Base-by-base conservation (phyloP, 129 eudicot species). In the Cynara cardunculus region DNA sequence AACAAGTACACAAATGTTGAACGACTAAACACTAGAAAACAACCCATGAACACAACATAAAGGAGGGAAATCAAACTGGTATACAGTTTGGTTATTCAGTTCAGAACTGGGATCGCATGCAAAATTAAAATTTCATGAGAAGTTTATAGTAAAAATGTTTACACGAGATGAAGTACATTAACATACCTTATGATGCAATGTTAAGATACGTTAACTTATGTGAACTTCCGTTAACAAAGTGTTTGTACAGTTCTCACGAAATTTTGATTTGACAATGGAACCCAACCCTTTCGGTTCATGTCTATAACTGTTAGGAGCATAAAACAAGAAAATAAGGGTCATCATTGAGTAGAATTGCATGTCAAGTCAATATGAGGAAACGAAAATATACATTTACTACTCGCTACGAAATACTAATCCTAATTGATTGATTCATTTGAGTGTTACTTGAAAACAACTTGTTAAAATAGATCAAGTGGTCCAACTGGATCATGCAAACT, bases 401-500 rank as follows among this genome's bases (percentile, higher is more conserved):
- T 53, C 18, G 3, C 64, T 53, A 53, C n/a, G 14, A 56, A 56
- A 56, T 71, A 77, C 86, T 83, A 77, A 83, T 71, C 78, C 78
- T 71, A 71, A 49, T 71, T 53, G 56, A 76, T 70, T 18, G 41
- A 72, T 82, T 41, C 53, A 41, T 41, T 41, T 30, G 73, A 69
- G 25, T 71, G 25, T 61, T 9, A 56, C 61, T 27, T 49, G 31
- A 56, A 67, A 49, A 64, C 69, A 25, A 27, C 69, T 53, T 35
- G 77, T 68, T 46, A 28, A 75, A 46, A 77, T 75, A 69, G 75
- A 27, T 82, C 32, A 79, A 44, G 77, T 13, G 87, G 73, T 76
- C 81, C 84, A 87, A 80, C 87, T 89, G 87, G 90, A 84, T 89
- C 88, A 80, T 80, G 86, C 88, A 87, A 86, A 83, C 83, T 85